Evolutionary conservation across 129 eudicot species (phyloP).

Genomic region (Glebionis coronaria): DNA sequence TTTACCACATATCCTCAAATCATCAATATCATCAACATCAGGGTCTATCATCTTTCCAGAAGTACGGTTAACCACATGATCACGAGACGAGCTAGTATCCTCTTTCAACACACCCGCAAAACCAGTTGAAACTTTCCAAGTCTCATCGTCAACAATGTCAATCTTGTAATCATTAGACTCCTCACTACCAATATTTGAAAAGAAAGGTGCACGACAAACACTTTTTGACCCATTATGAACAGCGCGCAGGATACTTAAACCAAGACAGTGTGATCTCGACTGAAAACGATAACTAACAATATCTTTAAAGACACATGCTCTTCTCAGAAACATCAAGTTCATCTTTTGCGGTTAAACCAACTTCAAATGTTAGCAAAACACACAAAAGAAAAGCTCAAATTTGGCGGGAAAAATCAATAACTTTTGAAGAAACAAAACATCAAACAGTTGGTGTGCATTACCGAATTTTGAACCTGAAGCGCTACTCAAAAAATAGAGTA

Average conservation of each 20-base stretch:
- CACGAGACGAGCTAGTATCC: constrained; percentile 8
- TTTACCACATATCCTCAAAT: constrained; percentile 71
- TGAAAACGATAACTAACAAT: constrained; percentile 17
- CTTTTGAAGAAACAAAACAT: constrained; percentile 22
- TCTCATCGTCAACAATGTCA: constrained; percentile 61
- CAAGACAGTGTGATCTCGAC: constrained; percentile 15
- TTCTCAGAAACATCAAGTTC: constrained; percentile 33
- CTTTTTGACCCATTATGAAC: constrained; percentile 10
- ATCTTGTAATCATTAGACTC: constrained; percentile 43
- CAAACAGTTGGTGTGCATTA: constrained; percentile 37
- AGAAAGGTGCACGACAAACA: constrained; percentile 37
- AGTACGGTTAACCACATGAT: constrained; percentile 16
- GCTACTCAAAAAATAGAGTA: neutral
- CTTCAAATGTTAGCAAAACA: neutral
- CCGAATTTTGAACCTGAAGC: neutral
- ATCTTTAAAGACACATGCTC: constrained; percentile 19
- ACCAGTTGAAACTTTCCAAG: constrained; percentile 71
- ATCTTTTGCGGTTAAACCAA: constrained; percentile 16
- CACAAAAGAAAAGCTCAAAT: neutral
- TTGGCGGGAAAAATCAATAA: constrained; percentile 1
- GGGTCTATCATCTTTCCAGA: constrained; percentile 22
- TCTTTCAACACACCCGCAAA: constrained; percentile 48
- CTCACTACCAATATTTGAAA: constrained; percentile 20
- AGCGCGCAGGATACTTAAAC: constrained; percentile 17
- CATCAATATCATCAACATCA: constrained; percentile 73